Evolutionary conservation across 192 early-diverging fungal species (phyloP).

Genomic region (Coemansia sp.): DNA sequence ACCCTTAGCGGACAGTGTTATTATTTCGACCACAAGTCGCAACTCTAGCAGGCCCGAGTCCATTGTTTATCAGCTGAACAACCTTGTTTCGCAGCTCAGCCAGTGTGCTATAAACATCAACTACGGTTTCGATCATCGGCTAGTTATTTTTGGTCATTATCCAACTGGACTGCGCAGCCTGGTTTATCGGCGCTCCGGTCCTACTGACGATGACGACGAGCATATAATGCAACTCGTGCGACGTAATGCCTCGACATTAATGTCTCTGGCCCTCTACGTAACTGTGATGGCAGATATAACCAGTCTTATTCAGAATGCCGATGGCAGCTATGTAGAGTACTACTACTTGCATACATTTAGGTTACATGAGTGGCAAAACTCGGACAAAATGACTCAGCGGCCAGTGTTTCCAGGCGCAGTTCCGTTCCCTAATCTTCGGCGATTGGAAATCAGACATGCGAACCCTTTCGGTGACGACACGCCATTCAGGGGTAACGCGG

Average conservation of each 20-base stretch:
- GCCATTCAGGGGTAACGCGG: neutral
- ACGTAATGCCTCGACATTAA: neutral
- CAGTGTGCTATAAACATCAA: neutral
- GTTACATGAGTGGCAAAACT: neutral
- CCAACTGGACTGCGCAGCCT: neutral
- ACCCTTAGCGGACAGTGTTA: neutral
- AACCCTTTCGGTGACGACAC: neutral
- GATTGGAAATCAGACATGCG: neutral
- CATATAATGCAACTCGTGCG: neutral
- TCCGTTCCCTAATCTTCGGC: neutral
- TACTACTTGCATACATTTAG: neutral
- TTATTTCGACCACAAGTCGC: neutral
- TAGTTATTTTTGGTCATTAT: neutral
- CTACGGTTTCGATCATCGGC: neutral
- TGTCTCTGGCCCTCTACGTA: neutral
- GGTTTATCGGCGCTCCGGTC: neutral
- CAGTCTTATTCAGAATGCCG: neutral
- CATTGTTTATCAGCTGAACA: neutral
- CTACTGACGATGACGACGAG: neutral
- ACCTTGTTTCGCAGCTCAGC: neutral
- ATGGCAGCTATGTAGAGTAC: neutral
- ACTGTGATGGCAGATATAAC: neutral
- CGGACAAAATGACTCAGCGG: neutral
- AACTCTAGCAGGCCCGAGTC: too few species aligned
- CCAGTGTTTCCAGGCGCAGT: neutral